These are phyloP conservation scores for Ogataea trehalophila DNA, from an alignment of 805 yeast species.

Conservation along the genomic window DNA sequence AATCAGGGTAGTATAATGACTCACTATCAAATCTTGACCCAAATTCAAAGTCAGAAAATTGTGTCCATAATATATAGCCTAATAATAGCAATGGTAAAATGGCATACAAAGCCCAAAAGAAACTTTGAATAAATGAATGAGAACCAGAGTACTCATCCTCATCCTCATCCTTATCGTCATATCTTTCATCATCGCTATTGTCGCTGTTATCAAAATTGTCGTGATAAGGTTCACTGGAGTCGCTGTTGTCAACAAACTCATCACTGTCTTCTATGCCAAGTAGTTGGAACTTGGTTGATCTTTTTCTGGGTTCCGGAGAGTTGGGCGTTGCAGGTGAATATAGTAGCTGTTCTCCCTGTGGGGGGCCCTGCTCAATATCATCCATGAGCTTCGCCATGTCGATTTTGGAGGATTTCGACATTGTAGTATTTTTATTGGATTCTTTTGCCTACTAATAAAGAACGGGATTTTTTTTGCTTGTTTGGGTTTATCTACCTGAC, in stretches of 20 bases:
- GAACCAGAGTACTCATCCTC: conserved; percentile 10
- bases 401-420: background rate
- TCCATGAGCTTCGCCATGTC: conserved; percentile 12
- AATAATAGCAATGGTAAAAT: conserved; percentile 14
- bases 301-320: conserved; percentile 12
- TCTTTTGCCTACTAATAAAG: too few relatives aligned
- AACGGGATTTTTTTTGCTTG: background rate
- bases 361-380: conserved; percentile 10
- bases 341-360: conserved; percentile 4
- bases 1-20: conserved; percentile 29
- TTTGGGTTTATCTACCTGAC: background rate
- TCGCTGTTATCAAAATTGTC: background rate
- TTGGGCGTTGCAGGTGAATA: conserved; percentile 1
- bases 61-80: conserved; percentile 8
- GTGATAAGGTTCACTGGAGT: background rate
- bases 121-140: conserved; percentile 6
- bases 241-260: background rate
- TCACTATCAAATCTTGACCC: conserved; percentile 2
- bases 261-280: background rate
- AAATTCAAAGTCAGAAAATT: conserved; percentile 5
- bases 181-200: background rate
- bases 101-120: conserved; percentile 21
- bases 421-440: too few relatives aligned
- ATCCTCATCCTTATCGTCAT: conserved; percentile 6
- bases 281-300: conserved; percentile 1